These are phyloP conservation scores for Pyronema omphalodes DNA, from an alignment of 495 filamentous ascomycete genomes.

Conservation along the genomic window DNA sequence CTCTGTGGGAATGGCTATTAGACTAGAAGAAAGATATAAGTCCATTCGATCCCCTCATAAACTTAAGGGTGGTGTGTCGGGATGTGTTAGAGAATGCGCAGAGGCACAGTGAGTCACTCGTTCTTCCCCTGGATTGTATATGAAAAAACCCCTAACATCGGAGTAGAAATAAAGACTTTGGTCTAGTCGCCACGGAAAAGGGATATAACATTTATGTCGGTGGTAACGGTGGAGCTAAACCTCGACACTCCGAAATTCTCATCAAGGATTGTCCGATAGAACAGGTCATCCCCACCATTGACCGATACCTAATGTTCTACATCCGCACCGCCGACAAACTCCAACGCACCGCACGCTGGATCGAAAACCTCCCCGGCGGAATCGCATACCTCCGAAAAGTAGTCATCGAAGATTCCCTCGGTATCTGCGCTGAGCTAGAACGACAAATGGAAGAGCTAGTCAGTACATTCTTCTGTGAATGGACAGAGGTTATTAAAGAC, in stretches of 20 bases:
- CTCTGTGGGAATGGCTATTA: slow-evolving; percentile 90
- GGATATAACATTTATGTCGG: slow-evolving; percentile 91
- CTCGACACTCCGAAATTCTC: slow-evolving; percentile 68
- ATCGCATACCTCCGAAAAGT: slow-evolving; percentile 72
- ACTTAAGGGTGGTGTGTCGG: slow-evolving; percentile 82
- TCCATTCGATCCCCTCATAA: slow-evolving; percentile 81
- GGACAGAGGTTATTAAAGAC: slow-evolving; percentile 66
- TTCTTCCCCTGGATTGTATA: neutral
- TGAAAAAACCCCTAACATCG: slow-evolving; percentile 24
- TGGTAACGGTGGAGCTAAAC: slow-evolving; percentile 83
- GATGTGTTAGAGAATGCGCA: slow-evolving; percentile 85
- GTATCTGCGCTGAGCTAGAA: slow-evolving; percentile 73
- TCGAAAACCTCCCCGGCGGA: slow-evolving; percentile 73
- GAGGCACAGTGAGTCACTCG: slow-evolving; percentile 48
- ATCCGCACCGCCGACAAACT: slow-evolving; percentile 92
- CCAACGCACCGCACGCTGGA: slow-evolving; percentile 83
- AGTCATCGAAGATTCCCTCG: slow-evolving; percentile 73
- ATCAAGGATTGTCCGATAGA: slow-evolving; percentile 79
- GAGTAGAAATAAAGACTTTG: slow-evolving; percentile 34
- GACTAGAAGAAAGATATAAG: slow-evolving; percentile 89
- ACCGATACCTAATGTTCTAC: slow-evolving; percentile 90
- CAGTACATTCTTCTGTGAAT: slow-evolving; percentile 83
- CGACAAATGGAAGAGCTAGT: slow-evolving; percentile 80
- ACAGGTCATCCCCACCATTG: slow-evolving; percentile 69
- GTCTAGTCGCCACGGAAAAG: slow-evolving; percentile 84